Base-by-base conservation (phyloP, 73 alveolate genomes). In the Durusdinium trenchii region DNA sequence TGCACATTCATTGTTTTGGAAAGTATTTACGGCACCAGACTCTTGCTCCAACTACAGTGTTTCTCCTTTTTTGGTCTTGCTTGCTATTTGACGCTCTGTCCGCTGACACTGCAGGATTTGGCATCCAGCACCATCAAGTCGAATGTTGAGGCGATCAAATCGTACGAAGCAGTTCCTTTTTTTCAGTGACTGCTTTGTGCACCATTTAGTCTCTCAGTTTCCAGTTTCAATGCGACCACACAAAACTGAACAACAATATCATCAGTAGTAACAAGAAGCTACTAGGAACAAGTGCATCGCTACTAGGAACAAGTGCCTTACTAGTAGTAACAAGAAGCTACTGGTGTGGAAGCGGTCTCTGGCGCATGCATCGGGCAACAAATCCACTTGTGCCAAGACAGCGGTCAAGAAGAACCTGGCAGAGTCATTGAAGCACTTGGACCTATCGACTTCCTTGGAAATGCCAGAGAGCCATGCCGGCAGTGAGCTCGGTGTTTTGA, bases 81-180 rank as follows among this genome's bases (percentile, higher is more conserved):
- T 9, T 54, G 20, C 64, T 54, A 20, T 54, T 54, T 54, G 64
- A 54, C 20, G 28, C 42, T 64, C 10, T 64, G 42, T 64, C 69
- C 12, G 69, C 23, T 12, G 12, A 57, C 12, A 23, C 23, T 12
- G 12, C 48, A 84, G 94, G 94, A 84, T 38, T 51, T 84, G 76
- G 94, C 94, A 1, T 48, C 94, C 76, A 51, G 38, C 54, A 84
- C 78, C 54, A 84, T 84, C 94, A 84, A 84, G 76, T 84, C 94
- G 40, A 50, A 84, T 2, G 75, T 84, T 40, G 94, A 84, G 52
- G 94, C 94, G 5, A 4, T 32, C 32, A 1, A 32, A 28, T 20
- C 9, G 64, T 9, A 54, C 9, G 38, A 28, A 64, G 64, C 9
- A 54, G 9, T 20, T 20, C 28, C 64, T 54, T 54, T 20, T 9